Conservation (phyloP, 495 filamentous ascomycete genomes). For the Tuber borchii region DNA sequence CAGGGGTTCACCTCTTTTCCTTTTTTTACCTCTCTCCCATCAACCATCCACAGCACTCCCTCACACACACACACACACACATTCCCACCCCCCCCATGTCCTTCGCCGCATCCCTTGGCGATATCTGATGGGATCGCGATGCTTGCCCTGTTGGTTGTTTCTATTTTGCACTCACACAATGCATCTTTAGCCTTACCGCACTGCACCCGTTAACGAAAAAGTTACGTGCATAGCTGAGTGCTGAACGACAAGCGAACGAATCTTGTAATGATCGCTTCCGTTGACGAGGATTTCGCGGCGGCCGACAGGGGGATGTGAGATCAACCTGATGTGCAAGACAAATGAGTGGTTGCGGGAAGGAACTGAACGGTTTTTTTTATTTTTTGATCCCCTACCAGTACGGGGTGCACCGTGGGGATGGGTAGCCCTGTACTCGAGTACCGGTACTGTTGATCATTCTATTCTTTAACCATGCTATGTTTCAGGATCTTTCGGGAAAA, state of each 20-base stretch:
- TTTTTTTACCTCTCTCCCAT: conserved; percentile 2
- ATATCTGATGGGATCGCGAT: conserved; percentile 23
- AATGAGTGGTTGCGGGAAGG: neutral
- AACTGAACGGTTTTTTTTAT: conserved; percentile 1
- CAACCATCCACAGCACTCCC: neutral
- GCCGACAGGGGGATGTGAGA: conserved; percentile 10
- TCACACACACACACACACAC: no score
- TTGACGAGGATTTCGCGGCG: conserved; percentile 8
- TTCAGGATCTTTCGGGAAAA: neutral
- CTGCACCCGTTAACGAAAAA: conserved; percentile 11
- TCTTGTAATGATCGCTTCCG: conserved; percentile 25
- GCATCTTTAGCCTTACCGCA: neutral
- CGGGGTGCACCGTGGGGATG: neutral
- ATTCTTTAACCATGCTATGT: neutral
- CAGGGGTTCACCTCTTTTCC: conserved; percentile 25
- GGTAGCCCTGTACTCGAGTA: neutral
- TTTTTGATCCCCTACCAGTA: neutral
- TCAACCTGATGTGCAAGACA: conserved; percentile 5
- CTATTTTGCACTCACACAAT: conserved; percentile 28
- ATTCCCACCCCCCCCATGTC: conserved; percentile 7
- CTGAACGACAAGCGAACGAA: conserved; percentile 16
- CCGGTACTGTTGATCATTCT: neutral
- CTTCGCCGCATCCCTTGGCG: conserved; percentile 29
- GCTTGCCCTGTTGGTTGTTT: conserved; percentile 25
- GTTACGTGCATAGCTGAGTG: neutral